Conservation (phyloP, 768 basidiomycete species). For the Fomitopsis serialis region DNA sequence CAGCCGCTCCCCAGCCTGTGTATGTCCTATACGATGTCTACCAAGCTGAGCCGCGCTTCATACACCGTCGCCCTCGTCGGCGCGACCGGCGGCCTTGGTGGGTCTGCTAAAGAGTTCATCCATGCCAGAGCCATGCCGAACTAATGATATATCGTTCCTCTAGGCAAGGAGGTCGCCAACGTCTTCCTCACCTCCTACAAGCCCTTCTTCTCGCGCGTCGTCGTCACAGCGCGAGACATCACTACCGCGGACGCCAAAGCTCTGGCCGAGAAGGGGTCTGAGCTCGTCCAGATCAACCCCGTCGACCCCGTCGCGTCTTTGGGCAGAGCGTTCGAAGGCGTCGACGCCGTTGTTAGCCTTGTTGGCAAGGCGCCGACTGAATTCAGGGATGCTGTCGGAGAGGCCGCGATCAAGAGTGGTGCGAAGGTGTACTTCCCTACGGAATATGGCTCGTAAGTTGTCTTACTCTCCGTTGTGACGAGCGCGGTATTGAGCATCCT, state of each 20-base stretch:
- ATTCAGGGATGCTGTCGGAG: slow-evolving; percentile 3
- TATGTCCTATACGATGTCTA: neutral
- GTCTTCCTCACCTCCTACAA: neutral
- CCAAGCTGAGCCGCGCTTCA: neutral
- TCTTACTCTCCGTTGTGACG: neutral
- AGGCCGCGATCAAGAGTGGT: slow-evolving; percentile 7
- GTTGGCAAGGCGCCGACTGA: neutral
- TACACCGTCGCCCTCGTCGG: slow-evolving; percentile 3
- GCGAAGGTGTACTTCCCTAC: slow-evolving; percentile 15
- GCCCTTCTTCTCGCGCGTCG: slow-evolving; percentile 10
- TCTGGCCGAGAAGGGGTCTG: slow-evolving; percentile 12
- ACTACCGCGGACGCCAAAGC: slow-evolving; percentile 6
- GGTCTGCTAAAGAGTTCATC: neutral
- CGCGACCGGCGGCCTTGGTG: slow-evolving; percentile 1
- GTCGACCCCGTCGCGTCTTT: slow-evolving; percentile 1
- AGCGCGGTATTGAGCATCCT: neutral
- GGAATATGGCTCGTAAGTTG: slow-evolving; percentile 13
- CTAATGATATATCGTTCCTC: neutral
- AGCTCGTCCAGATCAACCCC: slow-evolving; percentile 4
- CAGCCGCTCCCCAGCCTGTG: neutral
- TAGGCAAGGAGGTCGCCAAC: neutral
- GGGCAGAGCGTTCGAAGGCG: slow-evolving; percentile 9
- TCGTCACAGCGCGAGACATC: slow-evolving; percentile 11
- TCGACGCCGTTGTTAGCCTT: slow-evolving; percentile 17
- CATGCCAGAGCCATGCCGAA: neutral